phyloP scores from a whole-genome alignment of 768 basidiomycete species.

The Tricholoma bakamatsutake region DNA sequence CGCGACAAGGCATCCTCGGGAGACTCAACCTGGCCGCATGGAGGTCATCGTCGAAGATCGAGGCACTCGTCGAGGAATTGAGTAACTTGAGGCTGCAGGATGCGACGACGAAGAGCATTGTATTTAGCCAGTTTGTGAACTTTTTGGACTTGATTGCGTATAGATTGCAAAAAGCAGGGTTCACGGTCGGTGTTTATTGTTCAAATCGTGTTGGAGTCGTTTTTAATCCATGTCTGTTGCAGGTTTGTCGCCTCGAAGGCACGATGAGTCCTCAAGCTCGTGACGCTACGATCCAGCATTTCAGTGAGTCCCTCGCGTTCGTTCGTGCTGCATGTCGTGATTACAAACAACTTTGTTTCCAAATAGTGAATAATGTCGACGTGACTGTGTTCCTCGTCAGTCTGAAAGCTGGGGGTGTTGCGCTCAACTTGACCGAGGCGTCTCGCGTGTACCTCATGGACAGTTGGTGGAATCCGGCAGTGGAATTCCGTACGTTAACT shows the following conservation, averaged over 20 bases:
- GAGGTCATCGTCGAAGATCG: constrained; percentile 96
- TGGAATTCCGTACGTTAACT: constrained; percentile 67
- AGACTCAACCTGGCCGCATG: constrained; percentile 84
- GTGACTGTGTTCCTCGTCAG: constrained; percentile 98
- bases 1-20: constrained; percentile 89
- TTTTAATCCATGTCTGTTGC: neutral
- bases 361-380: constrained; percentile 79
- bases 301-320: constrained; percentile 50
- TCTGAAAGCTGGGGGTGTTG: constrained; percentile 93
- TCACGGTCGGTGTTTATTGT: constrained; percentile 51
- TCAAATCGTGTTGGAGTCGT: neutral
- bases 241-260: constrained; percentile 94
- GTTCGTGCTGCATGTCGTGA: neutral
- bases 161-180: constrained; percentile 87
- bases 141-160: constrained; percentile 93
- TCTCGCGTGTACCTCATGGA: constrained; percentile 96
- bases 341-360: neutral
- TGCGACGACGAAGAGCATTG: constrained; percentile 90
- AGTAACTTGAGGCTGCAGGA: constrained; percentile 79
- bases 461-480: constrained; percentile 99
- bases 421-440: constrained; percentile 85
- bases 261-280: constrained; percentile 96
- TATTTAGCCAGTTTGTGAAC: constrained; percentile 94
- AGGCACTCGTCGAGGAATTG: constrained; percentile 92
- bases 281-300: constrained; percentile 91